Conservation (phyloP, 2,329 filamentous ascomycete species). For the Rasamsonia emersonii region DNA sequence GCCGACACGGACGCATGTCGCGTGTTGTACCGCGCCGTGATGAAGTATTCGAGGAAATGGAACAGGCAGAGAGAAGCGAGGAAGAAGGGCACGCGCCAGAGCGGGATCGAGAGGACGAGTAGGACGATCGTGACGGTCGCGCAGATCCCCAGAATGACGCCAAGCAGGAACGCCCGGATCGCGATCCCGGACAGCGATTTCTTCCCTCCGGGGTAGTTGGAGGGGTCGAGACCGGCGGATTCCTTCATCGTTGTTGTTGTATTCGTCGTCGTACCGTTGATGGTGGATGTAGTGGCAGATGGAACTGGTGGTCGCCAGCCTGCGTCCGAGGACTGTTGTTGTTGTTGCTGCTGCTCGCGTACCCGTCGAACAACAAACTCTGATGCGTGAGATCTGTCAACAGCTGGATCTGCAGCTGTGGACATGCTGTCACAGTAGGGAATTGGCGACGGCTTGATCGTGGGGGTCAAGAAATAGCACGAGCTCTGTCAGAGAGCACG, state of each 20-base stretch:
- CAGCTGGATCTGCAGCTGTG: no score
- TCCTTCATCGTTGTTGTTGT: constrained; percentile 2
- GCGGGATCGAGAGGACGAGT: constrained; percentile 22
- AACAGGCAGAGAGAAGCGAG: constrained; percentile 60
- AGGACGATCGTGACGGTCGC: constrained; percentile 20
- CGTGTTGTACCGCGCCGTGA: constrained; percentile 77
- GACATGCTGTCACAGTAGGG: no score
- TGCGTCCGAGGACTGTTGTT: no score
- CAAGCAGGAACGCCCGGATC: constrained; percentile 36
- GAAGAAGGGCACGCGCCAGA: constrained; percentile 52
- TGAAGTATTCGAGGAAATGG: constrained; percentile 95
- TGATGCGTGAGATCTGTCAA: no score
- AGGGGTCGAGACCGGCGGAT: constrained; percentile 16
- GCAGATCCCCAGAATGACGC: constrained; percentile 31
- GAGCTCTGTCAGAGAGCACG: no score
- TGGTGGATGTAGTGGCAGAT: constrained; percentile 6
- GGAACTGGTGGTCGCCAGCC: constrained; percentile 15
- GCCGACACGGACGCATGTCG: constrained; percentile 60
- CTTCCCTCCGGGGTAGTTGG: constrained; percentile 28
- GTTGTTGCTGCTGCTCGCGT: no score
- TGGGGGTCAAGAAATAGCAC: no score
- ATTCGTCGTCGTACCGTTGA: background rate
- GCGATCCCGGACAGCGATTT: constrained; percentile 39
- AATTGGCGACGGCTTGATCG: no score
- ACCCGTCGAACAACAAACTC: no score